Percentiles rank a stretch among this genome's conserved stretches.
phyloP scores from a whole-genome alignment of 1,139 yeast genomes.

The Lodderomyces theae region DNA sequence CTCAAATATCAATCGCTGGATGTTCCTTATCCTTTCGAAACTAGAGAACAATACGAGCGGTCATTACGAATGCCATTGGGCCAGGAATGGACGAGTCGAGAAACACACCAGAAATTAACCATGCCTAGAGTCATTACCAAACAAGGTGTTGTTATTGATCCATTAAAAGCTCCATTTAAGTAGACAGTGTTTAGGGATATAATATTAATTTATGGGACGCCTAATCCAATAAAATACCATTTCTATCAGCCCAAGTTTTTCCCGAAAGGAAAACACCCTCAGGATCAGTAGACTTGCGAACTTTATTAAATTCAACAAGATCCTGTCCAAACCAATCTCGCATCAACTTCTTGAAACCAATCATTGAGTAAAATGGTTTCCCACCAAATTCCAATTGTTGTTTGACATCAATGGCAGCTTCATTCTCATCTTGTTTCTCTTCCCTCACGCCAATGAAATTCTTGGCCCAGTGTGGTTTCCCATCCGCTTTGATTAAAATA shows the following conservation, averaged over 20 bases:
- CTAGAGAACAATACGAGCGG: slow-evolving; percentile 90
- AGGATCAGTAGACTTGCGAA: slow-evolving; percentile 73
- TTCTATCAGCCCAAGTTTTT: slow-evolving; percentile 72
- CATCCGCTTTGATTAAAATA: slow-evolving; percentile 72
- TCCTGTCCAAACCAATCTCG: slow-evolving; percentile 80
- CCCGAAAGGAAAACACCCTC: slow-evolving; percentile 77
- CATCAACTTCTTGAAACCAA: slow-evolving; percentile 71
- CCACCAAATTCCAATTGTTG: slow-evolving; percentile 44
- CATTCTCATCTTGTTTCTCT: slow-evolving; percentile 22
- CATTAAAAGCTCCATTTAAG: slow-evolving; percentile 71
- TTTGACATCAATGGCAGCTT: slow-evolving; percentile 30
- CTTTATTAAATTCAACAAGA: slow-evolving; percentile 54
- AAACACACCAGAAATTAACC: slow-evolving; percentile 80
- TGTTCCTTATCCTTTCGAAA: slow-evolving; percentile 93
- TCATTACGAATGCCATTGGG: slow-evolving; percentile 95
- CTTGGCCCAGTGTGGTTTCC: slow-evolving; percentile 99
- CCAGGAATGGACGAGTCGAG: slow-evolving; percentile 92
- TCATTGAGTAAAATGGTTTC: slow-evolving; percentile 67
- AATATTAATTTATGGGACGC: no score
- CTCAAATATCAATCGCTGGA: slow-evolving; percentile 78
- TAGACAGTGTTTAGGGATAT: slow-evolving; percentile 16
- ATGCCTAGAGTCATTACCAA: slow-evolving; percentile 87
- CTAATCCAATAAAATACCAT: slow-evolving; percentile 58
- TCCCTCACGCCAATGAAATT: slow-evolving; percentile 71
- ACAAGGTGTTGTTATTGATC: slow-evolving; percentile 89